phyloP scores from a whole-genome alignment of 129 eudicot genomes.

The Lonicera japonica region DNA sequence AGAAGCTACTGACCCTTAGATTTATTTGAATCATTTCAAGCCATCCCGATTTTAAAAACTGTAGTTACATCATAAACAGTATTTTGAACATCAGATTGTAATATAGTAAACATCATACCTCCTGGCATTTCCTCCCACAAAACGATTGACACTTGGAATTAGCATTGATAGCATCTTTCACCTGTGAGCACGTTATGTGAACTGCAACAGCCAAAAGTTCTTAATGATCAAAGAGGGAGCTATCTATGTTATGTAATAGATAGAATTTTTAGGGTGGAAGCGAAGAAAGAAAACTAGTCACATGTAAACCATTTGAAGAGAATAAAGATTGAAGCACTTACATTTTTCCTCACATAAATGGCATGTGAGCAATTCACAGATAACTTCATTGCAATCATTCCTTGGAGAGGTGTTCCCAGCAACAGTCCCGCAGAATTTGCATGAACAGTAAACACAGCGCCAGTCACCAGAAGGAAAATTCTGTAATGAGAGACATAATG shows the following conservation, averaged over 20 bases:
- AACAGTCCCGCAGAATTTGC: conserved; percentile 80
- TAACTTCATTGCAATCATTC: conserved; percentile 22
- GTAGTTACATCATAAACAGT: too few relatives aligned
- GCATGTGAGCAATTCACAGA: conserved; percentile 49
- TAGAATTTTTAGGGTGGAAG: too few relatives aligned
- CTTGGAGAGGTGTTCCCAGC: conserved; percentile 21
- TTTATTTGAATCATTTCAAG: too few relatives aligned
- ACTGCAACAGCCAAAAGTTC: conserved; percentile 37
- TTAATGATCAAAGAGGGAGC: conserved; percentile 6
- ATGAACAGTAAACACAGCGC: conserved; percentile 72
- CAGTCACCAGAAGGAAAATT: conserved; percentile 83
- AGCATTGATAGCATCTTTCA: conserved; percentile 21
- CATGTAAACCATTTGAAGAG: conserved; percentile 1
- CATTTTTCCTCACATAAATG: conserved; percentile 83
- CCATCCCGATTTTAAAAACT: too few relatives aligned
- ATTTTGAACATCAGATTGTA: too few relatives aligned
- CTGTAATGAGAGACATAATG: conserved; percentile 32
- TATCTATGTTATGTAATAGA: too few relatives aligned
- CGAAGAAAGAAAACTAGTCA: background rate
- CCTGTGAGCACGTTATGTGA: conserved; percentile 48
- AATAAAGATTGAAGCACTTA: conserved; percentile 17
- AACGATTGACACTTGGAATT: conserved; percentile 28
- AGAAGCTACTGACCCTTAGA: too few relatives aligned
- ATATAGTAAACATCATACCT: conserved; percentile 50
- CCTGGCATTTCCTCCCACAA: conserved; percentile 69